Percentiles rank a stretch among this genome's conserved stretches.
phyloP scores from a whole-genome alignment of 2,329 filamentous ascomycete species.

The Xylaria sp. region DNA sequence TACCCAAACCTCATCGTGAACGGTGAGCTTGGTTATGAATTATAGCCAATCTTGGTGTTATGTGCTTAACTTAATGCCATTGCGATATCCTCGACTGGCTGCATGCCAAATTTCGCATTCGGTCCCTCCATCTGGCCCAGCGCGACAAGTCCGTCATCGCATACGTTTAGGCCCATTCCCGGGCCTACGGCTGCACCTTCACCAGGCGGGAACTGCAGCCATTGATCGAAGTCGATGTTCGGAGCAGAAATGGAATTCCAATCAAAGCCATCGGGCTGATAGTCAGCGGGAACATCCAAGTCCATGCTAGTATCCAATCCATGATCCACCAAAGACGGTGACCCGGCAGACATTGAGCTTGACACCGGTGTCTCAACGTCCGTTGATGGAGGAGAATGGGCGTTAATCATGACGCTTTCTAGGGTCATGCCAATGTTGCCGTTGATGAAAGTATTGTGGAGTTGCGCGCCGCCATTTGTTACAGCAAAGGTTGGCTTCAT shows the following conservation, averaged over 20 bases:
- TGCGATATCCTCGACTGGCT: conserved; percentile 21
- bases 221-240: conserved; percentile 69
- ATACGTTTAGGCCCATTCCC: conserved; percentile 31
- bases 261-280: conserved; percentile 62
- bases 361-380: conserved; percentile 45
- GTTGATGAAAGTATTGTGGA: conserved; percentile 13
- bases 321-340: conserved; percentile 37
- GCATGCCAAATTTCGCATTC: conserved; percentile 19
- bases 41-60: neutral
- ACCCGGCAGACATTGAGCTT: conserved; percentile 33
- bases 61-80: conserved; percentile 15
- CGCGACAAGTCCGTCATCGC: conserved; percentile 32
- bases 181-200: conserved; percentile 54
- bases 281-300: conserved; percentile 50
- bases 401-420: neutral
- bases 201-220: conserved; percentile 65
- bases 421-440: conserved; percentile 14
- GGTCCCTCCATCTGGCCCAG: conserved; percentile 37
- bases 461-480: conserved; percentile 20
- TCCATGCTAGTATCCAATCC: conserved; percentile 60
- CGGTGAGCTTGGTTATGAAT: neutral
- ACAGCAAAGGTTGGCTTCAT: conserved; percentile 10
- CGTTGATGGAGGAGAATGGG: conserved; percentile 42
- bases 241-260: conserved; percentile 64
- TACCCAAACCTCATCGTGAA: neutral